These are phyloP conservation scores for Leptographium radiaticola DNA, from an alignment of 2,329 filamentous ascomycete genomes.

Conservation along the genomic window DNA sequence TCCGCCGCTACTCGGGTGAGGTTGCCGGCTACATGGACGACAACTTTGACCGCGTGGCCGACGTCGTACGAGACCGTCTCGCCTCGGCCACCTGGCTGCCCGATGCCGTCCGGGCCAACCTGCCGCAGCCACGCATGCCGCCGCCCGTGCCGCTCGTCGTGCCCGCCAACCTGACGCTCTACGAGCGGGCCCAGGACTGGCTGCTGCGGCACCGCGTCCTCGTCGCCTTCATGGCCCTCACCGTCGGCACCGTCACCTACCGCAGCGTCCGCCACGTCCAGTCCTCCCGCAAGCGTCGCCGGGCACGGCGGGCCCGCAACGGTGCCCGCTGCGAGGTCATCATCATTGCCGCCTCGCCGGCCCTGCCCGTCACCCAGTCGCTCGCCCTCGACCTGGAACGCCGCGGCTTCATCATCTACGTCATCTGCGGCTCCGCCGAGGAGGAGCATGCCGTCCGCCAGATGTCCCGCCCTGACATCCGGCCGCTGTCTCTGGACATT, in stretches of 20 bases:
- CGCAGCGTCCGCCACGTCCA: slow-evolving; percentile 35
- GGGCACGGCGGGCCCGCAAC: slow-evolving; percentile 66
- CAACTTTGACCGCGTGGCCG: slow-evolving; percentile 65
- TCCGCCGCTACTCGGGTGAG: slow-evolving; percentile 56
- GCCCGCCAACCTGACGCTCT: slow-evolving; percentile 15
- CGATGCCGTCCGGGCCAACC: slow-evolving; percentile 47
- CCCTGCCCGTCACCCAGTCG: slow-evolving; percentile 70
- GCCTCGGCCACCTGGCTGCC: slow-evolving; percentile 61
- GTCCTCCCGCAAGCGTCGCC: slow-evolving; percentile 52
- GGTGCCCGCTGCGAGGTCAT: slow-evolving; percentile 78
- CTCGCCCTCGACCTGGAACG: slow-evolving; percentile 78
- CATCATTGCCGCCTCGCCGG: slow-evolving; percentile 78
- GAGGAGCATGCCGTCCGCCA: slow-evolving; percentile 70
- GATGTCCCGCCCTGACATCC: slow-evolving; percentile 68
- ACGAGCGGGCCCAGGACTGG: slow-evolving; percentile 56
- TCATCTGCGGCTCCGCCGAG: slow-evolving; percentile 74
- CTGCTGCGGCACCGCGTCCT: slow-evolving; percentile 57
- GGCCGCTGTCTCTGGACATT: slow-evolving; percentile 70
- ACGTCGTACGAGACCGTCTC: slow-evolving; percentile 54
- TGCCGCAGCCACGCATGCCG: slow-evolving; percentile 32
- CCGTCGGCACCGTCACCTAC: slow-evolving; percentile 52
- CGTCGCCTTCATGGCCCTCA: slow-evolving; percentile 57
- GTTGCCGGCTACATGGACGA: slow-evolving; percentile 71
- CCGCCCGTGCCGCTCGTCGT: slow-evolving; percentile 20
- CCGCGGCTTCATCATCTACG: slow-evolving; percentile 83